Conservation (phyloP, 306 rosid genomes). For the Quercus bicolor region DNA sequence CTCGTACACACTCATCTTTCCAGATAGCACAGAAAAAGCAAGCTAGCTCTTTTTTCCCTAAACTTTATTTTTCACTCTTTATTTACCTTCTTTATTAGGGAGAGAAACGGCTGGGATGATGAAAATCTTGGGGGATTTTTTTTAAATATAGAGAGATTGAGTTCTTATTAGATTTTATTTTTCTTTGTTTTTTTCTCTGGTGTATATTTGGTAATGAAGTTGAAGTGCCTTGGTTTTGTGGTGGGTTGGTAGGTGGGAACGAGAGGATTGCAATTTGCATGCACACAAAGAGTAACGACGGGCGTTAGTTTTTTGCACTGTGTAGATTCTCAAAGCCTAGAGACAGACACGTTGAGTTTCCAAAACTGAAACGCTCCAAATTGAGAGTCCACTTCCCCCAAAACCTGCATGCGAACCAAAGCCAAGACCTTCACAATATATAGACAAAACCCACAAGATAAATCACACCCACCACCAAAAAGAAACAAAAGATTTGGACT, state of each 20-base stretch:
- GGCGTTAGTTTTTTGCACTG: conserved; percentile 38
- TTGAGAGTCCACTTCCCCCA: neutral
- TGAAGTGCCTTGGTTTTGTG: neutral
- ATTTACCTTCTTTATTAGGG: neutral
- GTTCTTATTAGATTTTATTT: neutral
- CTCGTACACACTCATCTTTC: neutral
- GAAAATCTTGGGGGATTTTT: conserved; percentile 20
- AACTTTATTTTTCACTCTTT: neutral
- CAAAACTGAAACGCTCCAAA: conserved; percentile 23
- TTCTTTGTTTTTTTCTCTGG: neutral
- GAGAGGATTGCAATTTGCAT: conserved; percentile 16
- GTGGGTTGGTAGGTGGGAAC: conserved; percentile 25
- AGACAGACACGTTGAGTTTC: conserved; percentile 37
- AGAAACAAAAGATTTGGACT: neutral
- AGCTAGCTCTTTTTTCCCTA: neutral
- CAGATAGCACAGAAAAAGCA: neutral
- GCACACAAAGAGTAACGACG: conserved; percentile 22
- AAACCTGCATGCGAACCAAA: conserved; percentile 19
- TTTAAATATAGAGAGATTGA: neutral
- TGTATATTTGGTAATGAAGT: neutral
- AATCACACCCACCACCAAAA: neutral
- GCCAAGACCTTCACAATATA: conserved; percentile 17
- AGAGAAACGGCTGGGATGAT: neutral
- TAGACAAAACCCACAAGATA: neutral
- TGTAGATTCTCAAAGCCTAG: conserved; percentile 29